Base-by-base conservation (phyloP, 495 filamentous ascomycete genomes). In the Ramalina peruviana region DNA sequence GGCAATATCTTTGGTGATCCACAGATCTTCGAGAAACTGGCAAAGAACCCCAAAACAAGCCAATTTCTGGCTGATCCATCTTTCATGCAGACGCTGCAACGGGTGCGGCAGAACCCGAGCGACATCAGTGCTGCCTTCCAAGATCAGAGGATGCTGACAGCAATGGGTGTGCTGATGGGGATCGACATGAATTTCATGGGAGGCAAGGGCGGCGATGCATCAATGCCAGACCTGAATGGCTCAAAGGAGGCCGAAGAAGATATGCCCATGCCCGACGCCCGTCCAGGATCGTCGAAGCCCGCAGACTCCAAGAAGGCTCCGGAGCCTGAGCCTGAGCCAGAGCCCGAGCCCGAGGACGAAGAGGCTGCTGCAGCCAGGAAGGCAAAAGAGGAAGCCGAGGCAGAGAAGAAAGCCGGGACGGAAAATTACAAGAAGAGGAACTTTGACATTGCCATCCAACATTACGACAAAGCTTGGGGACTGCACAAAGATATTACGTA, bases 351-450 rank as follows among this genome's bases (percentile, higher is more conserved):
- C 40, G 69, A 81, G 57, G 84, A 93, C 57, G 87, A 94, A 58
- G 92, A 97, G 60, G 73, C 78, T 0, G 64, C 80, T 51, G 83
- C 82, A 27, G 85, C 86, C 70, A 83, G 82, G 67, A 83, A 93
- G 73, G 88, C 88, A 0, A 88, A 96, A 71, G 87, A 82, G 61
- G 86, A 85, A 36, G 92, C 87, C 46, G 92, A 99, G 57, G 82
- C 86, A 49, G 88, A 96, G 72, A 99, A 97, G 76, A 83, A 80
- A 49, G 72, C 94, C 43, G 92, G 92, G 49, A 99, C 88, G 23
- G 86, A 94, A 55, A 81, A 81, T 61, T 99, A 99, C 73, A 99
- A 97, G 80, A 94, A 96, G 78, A 79, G 88, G 57, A 79, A 95
- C 59, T 92, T 97, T 51, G 93, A 96, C 57, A 78, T 81, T 58